Conservation (phyloP, 2,329 filamentous ascomycete genomes). For the Ophiostoma novo-ulmi region DNA sequence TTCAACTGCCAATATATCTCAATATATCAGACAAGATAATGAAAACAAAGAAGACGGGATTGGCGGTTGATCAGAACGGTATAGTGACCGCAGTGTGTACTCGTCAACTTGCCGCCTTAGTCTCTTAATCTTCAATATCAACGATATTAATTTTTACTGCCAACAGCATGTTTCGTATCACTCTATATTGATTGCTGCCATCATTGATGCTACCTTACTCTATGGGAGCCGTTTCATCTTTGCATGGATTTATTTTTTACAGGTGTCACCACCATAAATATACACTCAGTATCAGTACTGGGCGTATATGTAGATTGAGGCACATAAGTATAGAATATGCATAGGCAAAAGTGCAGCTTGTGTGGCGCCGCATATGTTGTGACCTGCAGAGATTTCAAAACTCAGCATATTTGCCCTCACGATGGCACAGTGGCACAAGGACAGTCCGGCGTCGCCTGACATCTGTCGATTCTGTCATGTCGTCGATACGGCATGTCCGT, state of each 20-base stretch:
- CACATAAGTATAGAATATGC: neutral
- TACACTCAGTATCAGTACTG: neutral
- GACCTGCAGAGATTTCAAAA: neutral
- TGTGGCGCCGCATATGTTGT: conserved; percentile 5
- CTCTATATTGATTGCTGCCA: conserved; percentile 1
- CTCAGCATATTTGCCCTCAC: neutral
- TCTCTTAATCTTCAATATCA: neutral
- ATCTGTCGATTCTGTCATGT: neutral
- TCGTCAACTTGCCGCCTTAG: neutral
- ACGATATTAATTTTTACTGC: neutral
- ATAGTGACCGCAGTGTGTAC: neutral
- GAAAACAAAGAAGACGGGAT: conserved; percentile 6
- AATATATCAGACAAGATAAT: neutral
- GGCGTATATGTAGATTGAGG: conserved; percentile 1
- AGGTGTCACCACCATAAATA: neutral
- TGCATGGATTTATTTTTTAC: neutral
- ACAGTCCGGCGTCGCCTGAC: neutral
- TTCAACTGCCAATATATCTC: neutral
- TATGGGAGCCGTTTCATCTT: conserved; percentile 5
- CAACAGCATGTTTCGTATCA: conserved; percentile 1
- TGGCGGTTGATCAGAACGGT: neutral
- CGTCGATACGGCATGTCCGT: conserved; percentile 1
- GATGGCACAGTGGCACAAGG: neutral
- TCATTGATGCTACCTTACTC: neutral
- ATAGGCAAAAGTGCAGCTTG: neutral